phyloP scores from a whole-genome alignment of 768 basidiomycete species.

The Hebeloma cylindrosporum region DNA sequence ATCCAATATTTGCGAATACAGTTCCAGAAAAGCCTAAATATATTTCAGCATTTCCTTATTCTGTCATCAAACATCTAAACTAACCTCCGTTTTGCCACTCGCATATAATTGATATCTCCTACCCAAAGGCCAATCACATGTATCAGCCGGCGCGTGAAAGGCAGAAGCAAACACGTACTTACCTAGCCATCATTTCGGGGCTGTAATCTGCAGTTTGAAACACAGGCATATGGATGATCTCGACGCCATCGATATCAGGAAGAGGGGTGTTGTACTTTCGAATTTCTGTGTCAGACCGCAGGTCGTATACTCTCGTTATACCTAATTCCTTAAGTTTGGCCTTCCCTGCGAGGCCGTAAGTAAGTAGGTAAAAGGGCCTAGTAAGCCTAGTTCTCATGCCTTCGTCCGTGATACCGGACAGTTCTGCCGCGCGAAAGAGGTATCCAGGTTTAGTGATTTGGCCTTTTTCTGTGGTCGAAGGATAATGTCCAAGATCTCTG shows the following conservation, averaged over 20 bases:
- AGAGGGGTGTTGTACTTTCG: slow-evolving; percentile 66
- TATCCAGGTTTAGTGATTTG: slow-evolving; percentile 56
- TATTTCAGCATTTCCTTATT: not conserved
- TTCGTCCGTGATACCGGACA: slow-evolving; percentile 67
- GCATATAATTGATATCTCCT: slow-evolving; percentile 76
- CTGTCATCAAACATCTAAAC: not conserved
- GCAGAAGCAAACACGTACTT: slow-evolving; percentile 43
- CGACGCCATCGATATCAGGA: slow-evolving; percentile 63
- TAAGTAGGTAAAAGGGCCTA: not conserved
- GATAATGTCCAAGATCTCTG: slow-evolving; percentile 68
- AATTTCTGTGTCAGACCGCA: slow-evolving; percentile 80
- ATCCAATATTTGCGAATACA: slow-evolving; percentile 81
- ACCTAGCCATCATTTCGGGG: slow-evolving; percentile 83
- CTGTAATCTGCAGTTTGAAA: slow-evolving; percentile 75
- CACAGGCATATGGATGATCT: slow-evolving; percentile 64
- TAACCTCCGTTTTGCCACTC: slow-evolving; percentile 76
- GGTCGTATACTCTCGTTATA: slow-evolving; percentile 69
- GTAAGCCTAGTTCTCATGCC: slow-evolving; percentile 39
- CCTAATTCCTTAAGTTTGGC: slow-evolving; percentile 57
- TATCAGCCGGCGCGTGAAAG: slow-evolving; percentile 18
- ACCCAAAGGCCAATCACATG: slow-evolving; percentile 25
- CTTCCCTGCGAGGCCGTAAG: slow-evolving; percentile 46
- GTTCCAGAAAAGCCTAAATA: slow-evolving; percentile 70
- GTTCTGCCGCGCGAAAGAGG: slow-evolving; percentile 69
- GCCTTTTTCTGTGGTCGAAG: slow-evolving; percentile 45